Evolutionary conservation across 2,329 filamentous ascomycete genomes (phyloP).

Genomic region (Periconia macrospinosa): DNA sequence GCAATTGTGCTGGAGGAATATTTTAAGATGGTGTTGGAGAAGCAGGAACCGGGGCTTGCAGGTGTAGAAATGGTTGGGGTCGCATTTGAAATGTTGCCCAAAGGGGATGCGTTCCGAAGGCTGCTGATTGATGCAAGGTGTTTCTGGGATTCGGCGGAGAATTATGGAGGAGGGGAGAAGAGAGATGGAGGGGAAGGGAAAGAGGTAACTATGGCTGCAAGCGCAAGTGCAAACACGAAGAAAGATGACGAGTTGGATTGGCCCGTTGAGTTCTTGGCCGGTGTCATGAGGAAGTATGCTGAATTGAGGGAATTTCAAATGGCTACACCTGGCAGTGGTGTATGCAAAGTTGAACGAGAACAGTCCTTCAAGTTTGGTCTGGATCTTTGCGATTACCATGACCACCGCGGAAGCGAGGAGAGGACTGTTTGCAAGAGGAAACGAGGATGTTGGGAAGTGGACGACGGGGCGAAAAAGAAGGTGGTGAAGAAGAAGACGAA

Average conservation of each 20-base stretch:
- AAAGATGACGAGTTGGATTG: not conserved
- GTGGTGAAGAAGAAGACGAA: not conserved
- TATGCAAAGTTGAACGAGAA: not conserved
- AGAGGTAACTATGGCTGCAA: no score
- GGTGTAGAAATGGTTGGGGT: not conserved
- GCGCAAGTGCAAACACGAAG: not conserved
- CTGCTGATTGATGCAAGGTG: constrained; percentile 3
- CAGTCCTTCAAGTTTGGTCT: not conserved
- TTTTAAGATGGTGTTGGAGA: not conserved
- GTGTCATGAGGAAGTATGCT: not conserved
- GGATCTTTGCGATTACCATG: constrained; percentile 10
- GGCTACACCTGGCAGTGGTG: not conserved
- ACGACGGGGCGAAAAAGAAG: not conserved
- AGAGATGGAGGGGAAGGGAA: no score
- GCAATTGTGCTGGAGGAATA: not conserved
- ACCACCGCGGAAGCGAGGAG: constrained; percentile 4
- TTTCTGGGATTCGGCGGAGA: not conserved
- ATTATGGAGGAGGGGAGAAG: not conserved
- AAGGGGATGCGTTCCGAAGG: not conserved
- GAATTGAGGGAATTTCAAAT: not conserved
- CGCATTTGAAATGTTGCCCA: not conserved
- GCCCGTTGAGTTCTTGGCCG: not conserved
- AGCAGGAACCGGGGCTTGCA: not conserved
- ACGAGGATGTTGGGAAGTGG: not conserved
- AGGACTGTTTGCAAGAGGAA: not conserved